Evolutionary conservation across 225 moss, liverwort and hornwort genomes (phyloP), one percentile per base, ranked within the genome.

Genomic region (Polytrichum commune): DNA sequence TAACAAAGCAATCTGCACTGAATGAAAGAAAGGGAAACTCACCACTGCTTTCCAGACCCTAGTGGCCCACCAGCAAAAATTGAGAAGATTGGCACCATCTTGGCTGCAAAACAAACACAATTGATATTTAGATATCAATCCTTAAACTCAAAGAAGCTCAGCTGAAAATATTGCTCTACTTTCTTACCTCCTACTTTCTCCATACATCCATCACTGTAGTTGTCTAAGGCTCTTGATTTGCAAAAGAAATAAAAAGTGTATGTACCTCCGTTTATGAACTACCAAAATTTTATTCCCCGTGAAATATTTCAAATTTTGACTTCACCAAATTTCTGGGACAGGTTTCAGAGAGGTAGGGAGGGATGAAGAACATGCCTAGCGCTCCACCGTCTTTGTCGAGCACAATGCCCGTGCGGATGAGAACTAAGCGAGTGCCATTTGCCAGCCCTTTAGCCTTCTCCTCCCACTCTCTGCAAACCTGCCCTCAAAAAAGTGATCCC

Each of bases 391-490:
- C 89, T 82, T 90, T 93, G 83, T 90, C 93, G n/a, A 96, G 91
- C 71, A 96, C 95, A 79, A 93, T 80, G 22, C 96, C 93, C 66
- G 82, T 87, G 64, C 93, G 90, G 75, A 96, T 87, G 78, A 93
- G 96, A 77, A 96, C 96, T 75, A 93, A 78, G 69, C 96, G 90
- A 69, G 93, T 80, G 74, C 80, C 86, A 75, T 83, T 85, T 69
- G 90, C 90, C 80, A 96, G 79, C 46, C 74, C 83, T 80, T 90
- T 87, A 71, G 93, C 93, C 77, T 81, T 83, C 65, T 65, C 93
- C 71, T 96, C 96, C 93, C 96, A 96, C 74, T 85, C 87, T 88
- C 90, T 92, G 92, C 96, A 96, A 53, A 92, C 90, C 95, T 95
- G 95, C 64, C 79, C 72, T 46, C 46, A 46, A 46, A 13, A 46